A percentile compares a stretch with the other conserved stretches of the same genome.
Evolutionary conservation across 495 filamentous ascomycete species (phyloP).

Genomic region (Chaetomium fimeti): DNA sequence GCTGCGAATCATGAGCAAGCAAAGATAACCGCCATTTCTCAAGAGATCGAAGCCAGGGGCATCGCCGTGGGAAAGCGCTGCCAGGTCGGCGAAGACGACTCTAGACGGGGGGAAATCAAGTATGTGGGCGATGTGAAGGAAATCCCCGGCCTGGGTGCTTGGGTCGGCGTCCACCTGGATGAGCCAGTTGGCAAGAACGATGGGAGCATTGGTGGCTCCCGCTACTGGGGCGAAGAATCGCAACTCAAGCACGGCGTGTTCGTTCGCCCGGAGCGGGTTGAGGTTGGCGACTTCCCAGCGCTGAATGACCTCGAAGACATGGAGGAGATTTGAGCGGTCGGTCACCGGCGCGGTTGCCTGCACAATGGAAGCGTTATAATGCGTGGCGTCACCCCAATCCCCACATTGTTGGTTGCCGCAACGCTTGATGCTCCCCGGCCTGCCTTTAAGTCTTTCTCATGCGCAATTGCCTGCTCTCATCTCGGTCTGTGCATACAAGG

Average conservation of each 20-base stretch:
- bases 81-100: constrained; percentile 61
- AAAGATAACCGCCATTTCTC: constrained; percentile 62
- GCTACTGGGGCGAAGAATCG: constrained; percentile 70
- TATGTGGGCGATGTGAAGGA: constrained; percentile 80
- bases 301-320: constrained; percentile 76
- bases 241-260: constrained; percentile 73
- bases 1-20: constrained; percentile 68
- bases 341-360: background rate
- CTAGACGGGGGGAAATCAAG: constrained; percentile 75
- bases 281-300: constrained; percentile 81
- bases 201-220: constrained; percentile 71
- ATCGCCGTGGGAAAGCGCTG: constrained; percentile 65
- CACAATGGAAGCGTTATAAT: background rate
- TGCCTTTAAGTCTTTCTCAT: too few relatives aligned
- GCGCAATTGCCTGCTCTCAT: too few relatives aligned
- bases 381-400: background rate
- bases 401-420: background rate
- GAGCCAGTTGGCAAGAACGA: constrained; percentile 91
- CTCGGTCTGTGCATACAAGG: too few relatives aligned
- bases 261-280: constrained; percentile 83
- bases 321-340: constrained; percentile 69
- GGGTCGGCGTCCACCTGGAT: constrained; percentile 83
- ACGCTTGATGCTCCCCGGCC: background rate
- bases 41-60: constrained; percentile 65
- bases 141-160: constrained; percentile 72